phyloP scores from a whole-genome alignment of 495 filamentous ascomycete genomes.

The Hypoxylon intermedium region DNA sequence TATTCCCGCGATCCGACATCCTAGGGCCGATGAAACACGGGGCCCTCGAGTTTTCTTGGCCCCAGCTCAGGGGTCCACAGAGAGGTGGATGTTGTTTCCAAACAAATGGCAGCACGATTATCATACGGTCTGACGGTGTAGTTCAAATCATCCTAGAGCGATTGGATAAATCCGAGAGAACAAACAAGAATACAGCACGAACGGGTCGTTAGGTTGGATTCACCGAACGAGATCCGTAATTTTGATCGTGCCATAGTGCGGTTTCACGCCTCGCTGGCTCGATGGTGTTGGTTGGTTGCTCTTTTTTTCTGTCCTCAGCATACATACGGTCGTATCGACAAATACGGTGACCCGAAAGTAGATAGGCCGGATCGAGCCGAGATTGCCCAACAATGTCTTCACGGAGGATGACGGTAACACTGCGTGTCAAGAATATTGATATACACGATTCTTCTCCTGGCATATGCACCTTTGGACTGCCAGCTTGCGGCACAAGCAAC shows the following conservation, averaged over 20 bases:
- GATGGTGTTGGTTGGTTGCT: slow-evolving; percentile 11
- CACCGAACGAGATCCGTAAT: slow-evolving; percentile 30
- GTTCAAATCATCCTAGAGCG: slow-evolving; percentile 1
- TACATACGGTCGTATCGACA: too few species aligned
- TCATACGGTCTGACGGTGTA: not conserved
- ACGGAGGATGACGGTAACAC: slow-evolving; percentile 4
- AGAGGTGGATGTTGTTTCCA: slow-evolving; percentile 19
- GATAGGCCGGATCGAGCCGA: slow-evolving; percentile 1
- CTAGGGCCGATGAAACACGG: slow-evolving; percentile 32
- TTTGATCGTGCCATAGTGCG: slow-evolving; percentile 23
- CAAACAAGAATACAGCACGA: not conserved
- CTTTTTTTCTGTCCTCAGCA: too few species aligned
- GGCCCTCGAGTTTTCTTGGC: not conserved
- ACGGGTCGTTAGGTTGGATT: slow-evolving; percentile 1
- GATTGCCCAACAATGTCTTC: slow-evolving; percentile 1
- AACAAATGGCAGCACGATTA: not conserved
- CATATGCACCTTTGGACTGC: not conserved
- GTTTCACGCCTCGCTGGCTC: slow-evolving; percentile 20
- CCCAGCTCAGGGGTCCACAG: slow-evolving; percentile 12
- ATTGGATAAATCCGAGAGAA: not conserved
- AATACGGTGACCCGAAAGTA: not conserved
- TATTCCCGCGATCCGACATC: slow-evolving; percentile 19
- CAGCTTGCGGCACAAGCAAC: not conserved
- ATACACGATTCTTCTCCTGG: too few species aligned
- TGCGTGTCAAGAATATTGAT: slow-evolving; percentile 9